Evolutionary conservation across 192 early-diverging fungal species (phyloP), one percentile per base, ranked within the genome.

Genomic region (Phlyctochytrium arcticum): DNA sequence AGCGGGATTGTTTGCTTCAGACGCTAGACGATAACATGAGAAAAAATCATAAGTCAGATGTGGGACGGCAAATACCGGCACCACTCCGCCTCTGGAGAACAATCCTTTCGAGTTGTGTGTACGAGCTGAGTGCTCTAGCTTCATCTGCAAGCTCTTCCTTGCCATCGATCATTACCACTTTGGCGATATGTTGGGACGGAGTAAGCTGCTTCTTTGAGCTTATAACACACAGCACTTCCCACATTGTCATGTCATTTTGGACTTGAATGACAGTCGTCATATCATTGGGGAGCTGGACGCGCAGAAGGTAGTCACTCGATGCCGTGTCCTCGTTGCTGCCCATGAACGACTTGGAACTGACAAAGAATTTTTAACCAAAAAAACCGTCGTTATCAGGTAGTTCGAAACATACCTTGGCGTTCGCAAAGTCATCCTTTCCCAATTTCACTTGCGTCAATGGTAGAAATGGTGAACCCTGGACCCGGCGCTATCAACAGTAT

Each of bases 251-350:
- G 36, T 73, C 75, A 24, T 44, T 35, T 29, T 71, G 53, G 26
- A 78, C 62, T 31, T 46, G 49, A n/a, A 80, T 72, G 4, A 80
- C 78, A n/a, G 78, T 72, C 10, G 72, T 74, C 48, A 61, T 70
- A 26, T 71, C 65, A 53, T 77, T 68, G 5, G 75, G 73, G 9
- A 80, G 65, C 37, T 72, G 65, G n/a, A 79, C 71, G 8, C 70
- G 65, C 6, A 78, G 62, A 44, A 62, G 36, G 27, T 47, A 66
- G 47, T 66, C 35, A 12, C 19, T n/a, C 19, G 19, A 3, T 10
- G 55, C 12, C 15, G 35, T 12, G 29, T 57, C 35, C 12, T 57
- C 55, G n/a, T 57, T 36, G 4, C 10, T 21, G 15, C 15, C 42
- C 27, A 57, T 15, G n/a, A 33, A 57, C 35, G 35, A 12, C 26